Conservation (phyloP, 345 rosid genomes). For the Zanthoxylum bungeanum region DNA sequence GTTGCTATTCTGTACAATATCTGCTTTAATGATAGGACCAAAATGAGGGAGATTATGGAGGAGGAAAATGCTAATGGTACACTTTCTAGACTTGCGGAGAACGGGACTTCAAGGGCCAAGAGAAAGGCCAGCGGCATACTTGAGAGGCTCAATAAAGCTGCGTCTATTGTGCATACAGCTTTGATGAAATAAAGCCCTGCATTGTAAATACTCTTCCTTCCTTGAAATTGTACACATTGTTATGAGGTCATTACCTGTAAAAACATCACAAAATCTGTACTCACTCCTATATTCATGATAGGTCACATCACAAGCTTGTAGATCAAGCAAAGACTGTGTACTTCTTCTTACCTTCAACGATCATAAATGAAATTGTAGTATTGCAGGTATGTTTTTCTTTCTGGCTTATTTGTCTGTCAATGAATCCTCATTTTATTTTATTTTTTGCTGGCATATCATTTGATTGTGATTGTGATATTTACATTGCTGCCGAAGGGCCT, state of each 20-base stretch:
- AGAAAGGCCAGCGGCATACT: constrained; percentile 52
- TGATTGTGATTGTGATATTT: not conserved
- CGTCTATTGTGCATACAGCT: constrained; percentile 18
- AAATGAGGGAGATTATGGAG: constrained; percentile 22
- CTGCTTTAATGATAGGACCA: constrained; percentile 27
- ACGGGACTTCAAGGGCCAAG: constrained; percentile 48
- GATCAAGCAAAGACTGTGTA: not conserved
- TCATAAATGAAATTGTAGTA: constrained; percentile 1
- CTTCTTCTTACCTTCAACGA: not conserved
- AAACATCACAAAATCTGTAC: not conserved
- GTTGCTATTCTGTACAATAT: constrained; percentile 39
- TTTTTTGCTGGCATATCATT: not conserved
- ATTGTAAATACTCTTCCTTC: constrained; percentile 10
- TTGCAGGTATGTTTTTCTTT: not conserved
- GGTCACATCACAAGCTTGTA: constrained; percentile 11
- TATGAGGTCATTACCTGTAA: constrained; percentile 16
- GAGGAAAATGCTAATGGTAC: constrained; percentile 41
- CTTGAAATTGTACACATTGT: constrained; percentile 1
- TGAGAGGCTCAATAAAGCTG: constrained; percentile 26
- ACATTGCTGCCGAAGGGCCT: not conserved
- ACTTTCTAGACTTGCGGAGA: constrained; percentile 33
- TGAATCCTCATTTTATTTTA: not conserved
- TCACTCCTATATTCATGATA: not conserved
- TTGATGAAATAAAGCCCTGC: not conserved
- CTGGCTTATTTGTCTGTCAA: not conserved